Evolutionary conservation across 2,329 filamentous ascomycete genomes (phyloP).

Genomic region (Penicillium sp.): DNA sequence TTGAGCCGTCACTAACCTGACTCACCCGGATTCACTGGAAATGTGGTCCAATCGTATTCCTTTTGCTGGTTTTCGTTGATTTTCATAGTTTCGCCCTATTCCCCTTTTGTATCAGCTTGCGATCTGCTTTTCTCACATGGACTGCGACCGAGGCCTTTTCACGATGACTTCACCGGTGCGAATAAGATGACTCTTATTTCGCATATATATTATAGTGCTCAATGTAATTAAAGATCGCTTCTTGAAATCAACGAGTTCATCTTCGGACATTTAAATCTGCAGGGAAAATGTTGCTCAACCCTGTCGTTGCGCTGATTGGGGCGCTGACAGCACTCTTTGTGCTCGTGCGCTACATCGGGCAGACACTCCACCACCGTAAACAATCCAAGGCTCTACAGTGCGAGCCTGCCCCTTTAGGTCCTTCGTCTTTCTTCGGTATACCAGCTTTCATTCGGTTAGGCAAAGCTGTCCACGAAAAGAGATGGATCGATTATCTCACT

Average conservation of each 20-base stretch:
- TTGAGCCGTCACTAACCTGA: not conserved
- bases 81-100: not conserved
- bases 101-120: conserved; percentile 6
- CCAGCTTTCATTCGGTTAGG: conserved; percentile 24
- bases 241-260: not conserved
- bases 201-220: too few species aligned
- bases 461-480: conserved; percentile 29
- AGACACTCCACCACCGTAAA: conserved; percentile 24
- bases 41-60: not conserved
- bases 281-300: conserved; percentile 14
- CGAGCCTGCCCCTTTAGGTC: conserved; percentile 17
- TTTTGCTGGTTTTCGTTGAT: not conserved
- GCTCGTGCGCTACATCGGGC: conserved; percentile 23
- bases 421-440: conserved; percentile 26
- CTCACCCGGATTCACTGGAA: not conserved
- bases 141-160: not conserved
- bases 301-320: conserved; percentile 18
- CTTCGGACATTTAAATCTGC: too few species aligned
- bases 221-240: not conserved
- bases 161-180: not conserved
- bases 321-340: conserved; percentile 24
- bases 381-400: conserved; percentile 30
- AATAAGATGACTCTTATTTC: not conserved
- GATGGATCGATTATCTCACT: conserved; percentile 31
- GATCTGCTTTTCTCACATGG: conserved; percentile 8